Evolutionary conservation across 176 grass and related monocot genomes (phyloP), one percentile per base, ranked within the genome.

Genomic region (Oryza coarctata): DNA sequence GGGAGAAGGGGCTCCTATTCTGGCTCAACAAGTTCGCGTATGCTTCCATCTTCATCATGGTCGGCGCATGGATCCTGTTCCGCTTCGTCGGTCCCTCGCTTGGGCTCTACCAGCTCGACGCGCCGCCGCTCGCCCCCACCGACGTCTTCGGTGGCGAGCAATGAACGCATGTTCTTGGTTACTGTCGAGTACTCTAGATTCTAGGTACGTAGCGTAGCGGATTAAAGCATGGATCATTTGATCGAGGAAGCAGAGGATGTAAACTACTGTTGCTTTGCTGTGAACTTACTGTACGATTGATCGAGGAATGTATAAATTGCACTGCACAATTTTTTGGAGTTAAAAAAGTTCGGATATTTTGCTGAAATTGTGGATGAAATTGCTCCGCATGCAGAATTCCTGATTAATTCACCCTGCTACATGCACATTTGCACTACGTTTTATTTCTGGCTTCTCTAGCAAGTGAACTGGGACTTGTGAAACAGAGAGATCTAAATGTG

Each of bases 21-120:
- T 98, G 90, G 95, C 86, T 98, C 84, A 98, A 98, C 86, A 98
- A 98, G 86, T 88, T 95, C 43, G 92, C 95, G 35, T 98, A 98
- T 77, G 90, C 90, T 58, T 93, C 92, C 74, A 98, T 98, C 83
- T 98, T 93, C 83, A 74, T 91, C 78, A 72, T 95, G 49, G 71
- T 85, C 55, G 92, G 92, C 67, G 92, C 78, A 26, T 98, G 95
- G 95, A 50, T 98, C 66, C 86, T 98, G 17, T 98, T 98, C 85
- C 92, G 90, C 75, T 98, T 98, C 87, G 88, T 98, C 45, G 95
- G 95, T 0, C 92, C 95, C 7, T 85, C 87, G 20, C 26, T 93
- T 20, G 92, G 92, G 0, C 58, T 98, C 23, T 98, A 98, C 74
- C 86, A 98, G 86, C 90, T 98, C 84, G 92, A 98, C 45, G 87